These are phyloP conservation scores for Yamadazyma diddensiae DNA, from an alignment of 1,139 yeast genomes.

Conservation along the genomic window DNA sequence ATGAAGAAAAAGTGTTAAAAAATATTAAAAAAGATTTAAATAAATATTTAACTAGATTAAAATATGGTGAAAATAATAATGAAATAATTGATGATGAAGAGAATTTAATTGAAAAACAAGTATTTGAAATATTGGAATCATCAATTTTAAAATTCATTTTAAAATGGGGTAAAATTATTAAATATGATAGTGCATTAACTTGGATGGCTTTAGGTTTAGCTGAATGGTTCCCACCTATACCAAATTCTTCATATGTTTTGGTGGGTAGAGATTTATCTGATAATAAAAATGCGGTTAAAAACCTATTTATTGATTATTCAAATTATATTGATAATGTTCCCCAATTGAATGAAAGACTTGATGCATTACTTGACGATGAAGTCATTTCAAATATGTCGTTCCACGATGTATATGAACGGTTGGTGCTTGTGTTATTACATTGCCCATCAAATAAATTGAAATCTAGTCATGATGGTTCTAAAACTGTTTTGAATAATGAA, in stretches of 20 bases:
- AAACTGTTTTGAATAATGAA: constrained; percentile 12
- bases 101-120: constrained; percentile 45
- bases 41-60: constrained; percentile 48
- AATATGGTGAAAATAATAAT: constrained; percentile 15
- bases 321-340: constrained; percentile 40
- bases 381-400: constrained; percentile 42
- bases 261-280: constrained; percentile 36
- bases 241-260: constrained; percentile 42
- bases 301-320: constrained; percentile 47
- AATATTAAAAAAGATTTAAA: constrained; percentile 50
- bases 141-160: constrained; percentile 62
- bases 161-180: constrained; percentile 78
- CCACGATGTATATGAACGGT: constrained; percentile 70
- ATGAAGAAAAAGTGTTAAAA: constrained; percentile 25
- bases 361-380: constrained; percentile 27
- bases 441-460: constrained; percentile 48
- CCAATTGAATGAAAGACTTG: constrained; percentile 24
- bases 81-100: constrained; percentile 6
- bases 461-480: constrained; percentile 3
- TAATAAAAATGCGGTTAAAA: constrained; percentile 30
- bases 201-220: constrained; percentile 89
- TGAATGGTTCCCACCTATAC: constrained; percentile 80
- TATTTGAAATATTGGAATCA: constrained; percentile 56
- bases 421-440: constrained; percentile 73
- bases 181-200: constrained; percentile 77